phyloP scores from a whole-genome alignment of 2,329 filamentous ascomycete species.

The Huntiella omanensis region DNA sequence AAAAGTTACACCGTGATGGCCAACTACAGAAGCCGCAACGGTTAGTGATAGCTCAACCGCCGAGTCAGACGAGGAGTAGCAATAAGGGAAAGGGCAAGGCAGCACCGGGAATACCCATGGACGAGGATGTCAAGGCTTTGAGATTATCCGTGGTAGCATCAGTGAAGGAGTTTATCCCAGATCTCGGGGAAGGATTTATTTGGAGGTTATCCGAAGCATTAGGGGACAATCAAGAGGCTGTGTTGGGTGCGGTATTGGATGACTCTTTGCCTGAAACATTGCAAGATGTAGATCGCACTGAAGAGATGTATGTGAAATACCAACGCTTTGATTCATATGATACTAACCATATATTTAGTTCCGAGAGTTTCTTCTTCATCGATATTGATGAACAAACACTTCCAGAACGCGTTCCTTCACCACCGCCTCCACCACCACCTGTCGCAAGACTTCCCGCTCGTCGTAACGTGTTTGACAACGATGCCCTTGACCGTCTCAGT shows the following conservation, averaged over 20 bases:
- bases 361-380: conserved; percentile 4
- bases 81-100: conserved; percentile 49
- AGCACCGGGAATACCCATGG: conserved; percentile 19
- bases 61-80: neutral
- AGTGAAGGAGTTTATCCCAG: conserved; percentile 84
- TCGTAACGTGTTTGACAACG: conserved; percentile 61
- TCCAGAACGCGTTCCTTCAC: conserved; percentile 23
- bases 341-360: neutral
- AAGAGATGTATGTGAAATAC: neutral
- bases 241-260: conserved; percentile 66
- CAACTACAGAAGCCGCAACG: neutral
- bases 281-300: neutral
- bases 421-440: conserved; percentile 20
- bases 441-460: conserved; percentile 29
- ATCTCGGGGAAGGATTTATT: conserved; percentile 69
- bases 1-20: neutral
- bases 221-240: conserved; percentile 54
- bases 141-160: conserved; percentile 70
- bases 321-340: neutral
- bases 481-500: conserved; percentile 56
- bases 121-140: conserved; percentile 50
- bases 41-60: neutral
- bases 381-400: neutral
- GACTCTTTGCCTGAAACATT: conserved; percentile 41
- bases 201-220: conserved; percentile 66